These are phyloP conservation scores for Podila verticillata DNA, from an alignment of 192 early-diverging fungal species.

Conservation along the genomic window DNA sequence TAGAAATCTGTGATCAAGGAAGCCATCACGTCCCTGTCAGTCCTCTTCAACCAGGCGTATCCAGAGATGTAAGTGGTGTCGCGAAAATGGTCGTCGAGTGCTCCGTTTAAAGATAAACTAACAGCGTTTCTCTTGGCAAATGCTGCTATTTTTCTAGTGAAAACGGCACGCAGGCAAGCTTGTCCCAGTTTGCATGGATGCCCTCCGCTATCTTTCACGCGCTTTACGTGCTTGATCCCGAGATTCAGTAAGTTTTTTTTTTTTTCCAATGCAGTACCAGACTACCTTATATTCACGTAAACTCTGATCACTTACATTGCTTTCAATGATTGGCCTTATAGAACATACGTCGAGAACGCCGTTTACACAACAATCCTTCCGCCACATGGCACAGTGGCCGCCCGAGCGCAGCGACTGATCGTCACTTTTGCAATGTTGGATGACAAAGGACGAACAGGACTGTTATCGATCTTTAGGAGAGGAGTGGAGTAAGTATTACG, in stretches of 20 bases:
- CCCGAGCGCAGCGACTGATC: slow-evolving; percentile 75
- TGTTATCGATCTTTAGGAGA: slow-evolving; percentile 78
- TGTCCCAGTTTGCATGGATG: slow-evolving; percentile 83
- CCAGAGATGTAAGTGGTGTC: slow-evolving; percentile 70
- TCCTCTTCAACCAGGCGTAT: slow-evolving; percentile 79
- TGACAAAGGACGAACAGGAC: slow-evolving; percentile 75
- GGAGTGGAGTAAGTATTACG: slow-evolving; percentile 63
- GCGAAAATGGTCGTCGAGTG: neutral
- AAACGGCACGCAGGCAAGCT: slow-evolving; percentile 59
- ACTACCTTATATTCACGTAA: no score
- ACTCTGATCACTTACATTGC: no score
- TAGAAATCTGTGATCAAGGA: slow-evolving; percentile 61
- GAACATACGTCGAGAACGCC: slow-evolving; percentile 68
- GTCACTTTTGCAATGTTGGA: slow-evolving; percentile 71
- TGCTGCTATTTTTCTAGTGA: slow-evolving; percentile 18
- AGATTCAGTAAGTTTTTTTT: slow-evolving; percentile 73
- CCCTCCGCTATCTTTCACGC: slow-evolving; percentile 82
- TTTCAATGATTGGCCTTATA: slow-evolving; percentile 8
- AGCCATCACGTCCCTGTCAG: slow-evolving; percentile 77
- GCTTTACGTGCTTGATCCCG: slow-evolving; percentile 87
- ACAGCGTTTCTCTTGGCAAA: neutral
- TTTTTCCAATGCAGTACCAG: no score
- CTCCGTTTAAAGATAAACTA: no score
- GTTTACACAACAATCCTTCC: slow-evolving; percentile 72
- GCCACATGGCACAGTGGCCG: slow-evolving; percentile 59